These are phyloP conservation scores for Rhynchosporium agropyri DNA, from an alignment of 2,329 filamentous ascomycete genomes.

Conservation along the genomic window DNA sequence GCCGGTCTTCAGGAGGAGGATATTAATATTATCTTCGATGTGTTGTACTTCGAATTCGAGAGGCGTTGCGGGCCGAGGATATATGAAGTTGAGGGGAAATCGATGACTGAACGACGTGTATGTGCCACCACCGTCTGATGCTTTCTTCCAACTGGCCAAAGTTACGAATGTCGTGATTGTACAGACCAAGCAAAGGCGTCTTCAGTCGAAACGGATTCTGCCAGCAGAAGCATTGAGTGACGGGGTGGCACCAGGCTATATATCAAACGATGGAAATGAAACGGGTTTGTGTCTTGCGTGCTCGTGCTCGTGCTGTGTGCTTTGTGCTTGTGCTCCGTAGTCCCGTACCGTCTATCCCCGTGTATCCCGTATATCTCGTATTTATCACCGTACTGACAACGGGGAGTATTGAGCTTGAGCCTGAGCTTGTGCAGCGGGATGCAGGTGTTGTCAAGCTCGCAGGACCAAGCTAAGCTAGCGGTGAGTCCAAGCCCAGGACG, in stretches of 20 bases:
- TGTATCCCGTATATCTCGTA: background rate
- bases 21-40: background rate
- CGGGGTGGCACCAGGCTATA: slow-evolving; percentile 31
- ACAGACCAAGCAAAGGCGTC: slow-evolving; percentile 5
- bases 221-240: slow-evolving; percentile 6
- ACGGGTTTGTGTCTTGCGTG: background rate
- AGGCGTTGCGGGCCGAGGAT: slow-evolving; percentile 13
- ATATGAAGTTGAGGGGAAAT: background rate
- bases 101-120: slow-evolving; percentile 14
- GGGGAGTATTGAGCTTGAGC: background rate
- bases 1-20: background rate
- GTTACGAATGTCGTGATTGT: background rate
- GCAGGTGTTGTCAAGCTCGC: background rate
- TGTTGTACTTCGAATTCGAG: slow-evolving; percentile 5
- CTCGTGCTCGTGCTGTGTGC: background rate
- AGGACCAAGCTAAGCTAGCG: slow-evolving; percentile 10
- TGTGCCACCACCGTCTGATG: slow-evolving; percentile 8
- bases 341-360: background rate
- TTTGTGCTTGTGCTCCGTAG: background rate
- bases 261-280: slow-evolving; percentile 23
- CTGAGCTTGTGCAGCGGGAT: background rate
- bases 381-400: too few relatives aligned
- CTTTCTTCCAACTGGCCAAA: background rate
- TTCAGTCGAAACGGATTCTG: slow-evolving; percentile 7
- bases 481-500: background rate